Evolutionary conservation across 805 yeast species (phyloP).

Genomic region (Wickerhamiella vanderwaltii): DNA sequence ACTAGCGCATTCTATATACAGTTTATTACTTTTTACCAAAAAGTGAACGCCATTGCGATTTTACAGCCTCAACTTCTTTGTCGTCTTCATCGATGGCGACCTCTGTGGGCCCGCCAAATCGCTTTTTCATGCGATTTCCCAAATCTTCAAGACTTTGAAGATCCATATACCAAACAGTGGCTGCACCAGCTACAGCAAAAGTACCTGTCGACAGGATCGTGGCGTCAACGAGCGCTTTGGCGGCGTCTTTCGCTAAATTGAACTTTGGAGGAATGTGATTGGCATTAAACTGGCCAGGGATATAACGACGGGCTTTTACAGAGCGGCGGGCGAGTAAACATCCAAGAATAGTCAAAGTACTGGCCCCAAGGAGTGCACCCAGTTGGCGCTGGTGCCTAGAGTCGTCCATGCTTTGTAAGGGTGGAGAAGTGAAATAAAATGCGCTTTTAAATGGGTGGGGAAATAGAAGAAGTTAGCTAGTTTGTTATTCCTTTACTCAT

Average conservation of each 20-base stretch:
- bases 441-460: too few relatives aligned
- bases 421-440: too few relatives aligned
- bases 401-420: too few relatives aligned
- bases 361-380: conserved; percentile 58
- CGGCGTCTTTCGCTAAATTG: conserved; percentile 70
- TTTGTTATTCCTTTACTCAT: too few relatives aligned
- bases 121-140: conserved; percentile 49
- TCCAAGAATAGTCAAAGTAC: conserved; percentile 57
- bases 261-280: conserved; percentile 80
- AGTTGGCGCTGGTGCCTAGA: conserved; percentile 47
- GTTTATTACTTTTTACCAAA: neutral
- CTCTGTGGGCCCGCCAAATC: conserved; percentile 48
- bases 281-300: conserved; percentile 69
- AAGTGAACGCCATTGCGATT: conserved; percentile 4
- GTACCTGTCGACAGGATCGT: conserved; percentile 62
- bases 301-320: conserved; percentile 55
- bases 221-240: conserved; percentile 73
- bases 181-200: conserved; percentile 58
- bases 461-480: too few relatives aligned
- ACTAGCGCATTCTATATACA: conserved; percentile 1
- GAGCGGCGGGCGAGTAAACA: conserved; percentile 67
- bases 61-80: conserved; percentile 5
- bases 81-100: conserved; percentile 17
- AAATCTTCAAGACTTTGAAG: conserved; percentile 59
- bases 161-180: conserved; percentile 70